Evolutionary conservation across 176 grass and related monocot genomes (phyloP), one percentile per base, ranked within the genome.

Genomic region (Bonia amplexicaulis): DNA sequence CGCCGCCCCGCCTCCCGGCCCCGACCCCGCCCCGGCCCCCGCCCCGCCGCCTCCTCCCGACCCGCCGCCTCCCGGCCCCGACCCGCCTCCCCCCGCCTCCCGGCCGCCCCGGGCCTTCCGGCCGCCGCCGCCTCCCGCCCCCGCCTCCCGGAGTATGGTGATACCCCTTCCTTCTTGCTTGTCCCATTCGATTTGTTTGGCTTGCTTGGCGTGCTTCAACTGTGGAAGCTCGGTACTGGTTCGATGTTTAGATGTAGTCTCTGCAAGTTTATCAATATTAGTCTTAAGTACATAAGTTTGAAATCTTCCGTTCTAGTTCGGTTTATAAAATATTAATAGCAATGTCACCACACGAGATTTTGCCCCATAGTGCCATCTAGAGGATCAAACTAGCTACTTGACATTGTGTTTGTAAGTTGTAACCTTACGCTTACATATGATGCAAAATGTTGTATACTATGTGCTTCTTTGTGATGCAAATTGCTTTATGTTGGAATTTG

Each of bases 101-200:
- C n/a, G n/a, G n/a, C n/a, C n/a, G n/a, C n/a, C n/a, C n/a, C n/a
- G n/a, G n/a, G n/a, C n/a, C n/a, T n/a, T n/a, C n/a, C n/a, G n/a
- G n/a, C n/a, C n/a, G n/a, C n/a, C n/a, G n/a, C n/a, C n/a, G n/a
- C n/a, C n/a, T n/a, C n/a, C n/a, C n/a, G n/a, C n/a, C n/a, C n/a
- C n/a, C n/a, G n/a, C n/a, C n/a, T 95, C 62, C 85, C 84, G 17
- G 70, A 90, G 93, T 95, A 95, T 59, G 80, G 47, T 86, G 10
- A 79, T 49, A 0, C 7, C 29, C 57, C 12, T 68, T 40, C 12
- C 20, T 68, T 40, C 12, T 2, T 73, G 9, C n/a, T 23, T 57
- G 66, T 78, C 53, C 26, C 5, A 45, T 77, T 62, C 7, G 19
- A 33, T 78, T 90, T 10, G 45, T 65, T 85, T 49, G 41, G 31